Base-by-base conservation (phyloP, 2,329 filamentous ascomycete species). In the Fonsecaea nubica region DNA sequence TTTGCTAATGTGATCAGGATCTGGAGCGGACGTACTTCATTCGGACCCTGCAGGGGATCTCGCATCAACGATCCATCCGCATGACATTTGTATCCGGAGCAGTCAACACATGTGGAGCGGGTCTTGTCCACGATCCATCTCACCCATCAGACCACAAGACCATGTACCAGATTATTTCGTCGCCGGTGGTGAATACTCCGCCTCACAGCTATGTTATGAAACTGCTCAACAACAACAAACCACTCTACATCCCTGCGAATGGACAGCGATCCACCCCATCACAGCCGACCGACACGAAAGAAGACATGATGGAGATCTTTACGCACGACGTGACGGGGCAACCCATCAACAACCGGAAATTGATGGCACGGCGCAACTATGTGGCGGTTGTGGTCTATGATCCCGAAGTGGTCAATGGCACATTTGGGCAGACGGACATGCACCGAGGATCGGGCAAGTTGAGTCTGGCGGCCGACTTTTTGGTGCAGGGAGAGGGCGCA, bases 291-390 rank as follows among this genome's bases (percentile, higher is more conserved):
- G 95, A 99, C 77, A 99, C 95, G 55, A 98, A 99, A 80, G 95
- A 99, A 79, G 95, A 99, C 80, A 99, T 99, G 95, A 96, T 99
- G 91, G 95, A 99, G 82, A 96, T 99, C 72, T 99, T 99, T 85
- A 92, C 95, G 74, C 92, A 90, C 7, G 95, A 99, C 74, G 92
- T 95, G 15, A 92, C 90, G 62, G 94, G 95, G n/a, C 83, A 87
- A 40, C 84, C 89, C 0, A 86, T 93, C 55, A 94, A 97, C 78
- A 84, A 93, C 75, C 93, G 93, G 81, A 91, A 94, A 75, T 86
- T 99, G 59, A 99, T 99, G 93, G 92, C 90, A 0, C 85, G 94
- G 50, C 85, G 95, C 65, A 98, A 97, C 76, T 99, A 98, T 75
- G 89, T 94, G 12, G 92, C 94, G 0, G 90, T 96, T 71, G 90